Evolutionary conservation across 495 filamentous ascomycete genomes (phyloP).

Genomic region (Penicillium mononematosum): DNA sequence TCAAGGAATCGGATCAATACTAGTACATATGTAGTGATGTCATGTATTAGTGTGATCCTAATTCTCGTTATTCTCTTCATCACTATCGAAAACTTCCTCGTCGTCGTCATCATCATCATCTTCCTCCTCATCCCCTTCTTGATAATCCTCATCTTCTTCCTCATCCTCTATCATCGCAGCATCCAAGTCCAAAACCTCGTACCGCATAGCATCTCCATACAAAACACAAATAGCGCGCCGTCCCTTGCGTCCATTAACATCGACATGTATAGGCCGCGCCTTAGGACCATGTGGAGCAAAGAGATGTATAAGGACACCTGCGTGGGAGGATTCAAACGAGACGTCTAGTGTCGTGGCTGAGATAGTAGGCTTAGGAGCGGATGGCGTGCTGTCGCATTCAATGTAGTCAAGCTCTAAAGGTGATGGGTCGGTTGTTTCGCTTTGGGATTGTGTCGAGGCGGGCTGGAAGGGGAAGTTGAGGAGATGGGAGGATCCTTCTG

Average conservation of each 20-base stretch:
- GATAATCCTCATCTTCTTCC: slow-evolving; percentile 27
- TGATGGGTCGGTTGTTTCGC: slow-evolving; percentile 10
- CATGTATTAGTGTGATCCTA: background rate
- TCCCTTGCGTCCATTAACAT: slow-evolving; percentile 54
- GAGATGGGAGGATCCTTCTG: slow-evolving; percentile 32
- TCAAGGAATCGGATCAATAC: no score
- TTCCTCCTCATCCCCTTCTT: slow-evolving; percentile 19
- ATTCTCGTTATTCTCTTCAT: slow-evolving; percentile 3
- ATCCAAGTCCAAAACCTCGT: slow-evolving; percentile 59
- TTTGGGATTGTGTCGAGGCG: background rate
- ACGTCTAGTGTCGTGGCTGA: slow-evolving; percentile 27
- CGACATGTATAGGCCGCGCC: slow-evolving; percentile 45
- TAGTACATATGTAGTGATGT: no score
- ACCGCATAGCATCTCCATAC: slow-evolving; percentile 54
- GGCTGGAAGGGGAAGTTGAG: slow-evolving; percentile 43
- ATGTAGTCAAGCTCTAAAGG: slow-evolving; percentile 21
- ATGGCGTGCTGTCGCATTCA: slow-evolving; percentile 13
- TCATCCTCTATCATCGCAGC: slow-evolving; percentile 37
- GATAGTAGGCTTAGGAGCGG: slow-evolving; percentile 18
- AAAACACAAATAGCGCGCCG: slow-evolving; percentile 56
- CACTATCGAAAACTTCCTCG: slow-evolving; percentile 5
- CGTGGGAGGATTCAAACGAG: slow-evolving; percentile 11
- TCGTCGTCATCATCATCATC: slow-evolving; percentile 2
- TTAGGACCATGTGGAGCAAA: slow-evolving; percentile 40
- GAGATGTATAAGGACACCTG: slow-evolving; percentile 30